phyloP scores from a whole-genome alignment of 1,284 basidiomycete species.

The Wallemia hederae region DNA sequence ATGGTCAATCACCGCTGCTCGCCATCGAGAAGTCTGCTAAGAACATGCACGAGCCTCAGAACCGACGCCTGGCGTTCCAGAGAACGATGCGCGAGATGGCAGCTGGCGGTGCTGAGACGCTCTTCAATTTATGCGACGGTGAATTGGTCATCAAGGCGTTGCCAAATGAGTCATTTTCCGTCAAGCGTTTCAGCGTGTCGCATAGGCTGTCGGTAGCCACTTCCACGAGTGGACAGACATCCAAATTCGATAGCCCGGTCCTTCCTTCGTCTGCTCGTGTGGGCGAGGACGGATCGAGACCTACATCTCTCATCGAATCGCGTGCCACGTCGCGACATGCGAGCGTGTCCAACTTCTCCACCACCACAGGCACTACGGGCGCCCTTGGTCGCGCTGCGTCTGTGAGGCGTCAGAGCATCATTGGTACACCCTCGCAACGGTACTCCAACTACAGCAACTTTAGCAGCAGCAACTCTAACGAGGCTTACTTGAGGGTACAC shows the following conservation, averaged over 20 bases:
- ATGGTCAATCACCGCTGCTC: neutral
- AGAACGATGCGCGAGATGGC: neutral
- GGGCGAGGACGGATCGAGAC: neutral
- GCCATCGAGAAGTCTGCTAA: neutral
- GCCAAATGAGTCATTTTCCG: neutral
- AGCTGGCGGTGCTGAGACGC: neutral
- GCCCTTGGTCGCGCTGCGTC: neutral
- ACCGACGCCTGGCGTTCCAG: neutral
- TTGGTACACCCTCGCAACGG: neutral
- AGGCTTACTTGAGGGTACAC: neutral
- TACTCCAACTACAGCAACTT: neutral
- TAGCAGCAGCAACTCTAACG: neutral
- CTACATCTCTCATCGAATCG: neutral
- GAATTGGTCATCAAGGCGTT: neutral
- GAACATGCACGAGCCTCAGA: neutral
- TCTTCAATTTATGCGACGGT: neutral
- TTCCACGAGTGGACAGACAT: neutral
- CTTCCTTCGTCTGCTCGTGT: neutral
- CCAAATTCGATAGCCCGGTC: neutral
- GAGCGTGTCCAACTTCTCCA: neutral
- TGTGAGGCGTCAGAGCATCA: neutral
- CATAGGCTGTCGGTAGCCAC: neutral
- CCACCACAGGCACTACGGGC: neutral
- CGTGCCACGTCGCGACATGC: neutral
- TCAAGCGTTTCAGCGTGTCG: neutral